phyloP scores from a whole-genome alignment of 2,329 filamentous ascomycete species.

The Trichoderma breve region DNA sequence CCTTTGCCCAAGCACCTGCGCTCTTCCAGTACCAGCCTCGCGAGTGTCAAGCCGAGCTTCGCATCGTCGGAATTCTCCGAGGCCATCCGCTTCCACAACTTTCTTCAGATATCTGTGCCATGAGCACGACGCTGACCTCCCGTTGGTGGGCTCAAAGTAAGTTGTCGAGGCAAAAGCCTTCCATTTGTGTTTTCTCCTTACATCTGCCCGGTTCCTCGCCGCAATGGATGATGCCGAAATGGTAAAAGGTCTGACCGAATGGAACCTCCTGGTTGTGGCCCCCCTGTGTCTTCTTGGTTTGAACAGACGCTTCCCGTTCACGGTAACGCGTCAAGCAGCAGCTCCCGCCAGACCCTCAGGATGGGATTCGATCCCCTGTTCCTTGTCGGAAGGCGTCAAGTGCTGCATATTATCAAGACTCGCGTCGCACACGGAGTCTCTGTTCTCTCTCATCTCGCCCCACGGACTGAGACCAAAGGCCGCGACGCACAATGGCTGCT shows the following conservation, averaged over 20 bases:
- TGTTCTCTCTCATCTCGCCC: constrained; percentile 38
- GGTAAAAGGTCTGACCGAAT: constrained; percentile 65
- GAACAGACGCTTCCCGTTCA: constrained; percentile 5
- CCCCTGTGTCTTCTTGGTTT: constrained; percentile 21
- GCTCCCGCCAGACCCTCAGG: not conserved
- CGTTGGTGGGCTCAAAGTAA: not conserved
- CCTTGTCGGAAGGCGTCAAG: not conserved
- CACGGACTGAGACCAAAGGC: constrained; percentile 58
- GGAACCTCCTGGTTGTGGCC: constrained; percentile 47
- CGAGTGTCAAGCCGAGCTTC: not conserved
- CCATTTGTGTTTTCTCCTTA: not conserved
- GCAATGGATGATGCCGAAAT: constrained; percentile 51
- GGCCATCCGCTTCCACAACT: not conserved
- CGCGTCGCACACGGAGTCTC: constrained; percentile 53
- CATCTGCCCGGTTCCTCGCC: not conserved
- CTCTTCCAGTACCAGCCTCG: not conserved
- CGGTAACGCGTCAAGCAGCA: not conserved
- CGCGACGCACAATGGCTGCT: constrained; percentile 48
- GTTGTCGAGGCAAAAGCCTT: not conserved
- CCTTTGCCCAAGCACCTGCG: not conserved
- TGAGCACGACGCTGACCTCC: not conserved
- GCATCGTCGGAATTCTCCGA: not conserved
- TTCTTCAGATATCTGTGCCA: not conserved
- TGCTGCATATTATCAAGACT: constrained; percentile 5
- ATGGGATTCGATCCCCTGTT: not conserved